Evolutionary conservation across 495 filamentous ascomycete species (phyloP), one percentile per base, ranked within the genome.

Genomic region (Pyrenula massariospora): DNA sequence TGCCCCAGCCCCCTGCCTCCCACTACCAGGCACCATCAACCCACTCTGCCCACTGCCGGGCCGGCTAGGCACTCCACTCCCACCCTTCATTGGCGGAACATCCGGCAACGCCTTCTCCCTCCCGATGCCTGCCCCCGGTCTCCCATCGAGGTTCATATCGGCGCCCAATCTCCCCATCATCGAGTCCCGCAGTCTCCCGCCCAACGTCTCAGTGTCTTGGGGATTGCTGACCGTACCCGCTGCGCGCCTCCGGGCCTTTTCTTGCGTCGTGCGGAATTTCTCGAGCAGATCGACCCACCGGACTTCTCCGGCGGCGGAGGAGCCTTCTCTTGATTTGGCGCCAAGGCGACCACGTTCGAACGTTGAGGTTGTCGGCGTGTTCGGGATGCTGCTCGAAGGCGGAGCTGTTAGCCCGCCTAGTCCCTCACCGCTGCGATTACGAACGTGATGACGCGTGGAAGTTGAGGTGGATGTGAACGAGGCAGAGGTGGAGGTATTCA

Each of bases 251-350:
- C 84, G 74, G 22, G 88, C 85, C 25, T 80, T 81, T 57, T 99
- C 94, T 64, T 99, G 93, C 20, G 92, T 89, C 22, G 73, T 75
- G 59, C 86, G 87, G 69, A 97, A 99, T 65, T 96, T 96, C 57
- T 97, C 93, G n/a, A 99, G 81, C 19, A 99, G 79, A 57, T 99
- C 94, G 12, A 78, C 79, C 93, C 93, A 99, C 53, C 85, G 83
- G 77, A 60, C 85, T 89, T 22, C 68, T 65, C 15, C 59, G 80
- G 48, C 92, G 80, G 48, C 92, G 82, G 63, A 96, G 91, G 70
- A 66, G 31, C 31, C 31, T 15, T 42, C 31, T 42, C 31, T 42
- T 5, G 8, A 8, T 15, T 42, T 42, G 8, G 31, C 31, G 31
- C 31, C 31, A 85, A 88, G 54, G 63, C 63, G 22, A 8, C 31